Evolutionary conservation across 75 land plant genomes (phyloP).

Genomic region (Cryptomeria japonica): DNA sequence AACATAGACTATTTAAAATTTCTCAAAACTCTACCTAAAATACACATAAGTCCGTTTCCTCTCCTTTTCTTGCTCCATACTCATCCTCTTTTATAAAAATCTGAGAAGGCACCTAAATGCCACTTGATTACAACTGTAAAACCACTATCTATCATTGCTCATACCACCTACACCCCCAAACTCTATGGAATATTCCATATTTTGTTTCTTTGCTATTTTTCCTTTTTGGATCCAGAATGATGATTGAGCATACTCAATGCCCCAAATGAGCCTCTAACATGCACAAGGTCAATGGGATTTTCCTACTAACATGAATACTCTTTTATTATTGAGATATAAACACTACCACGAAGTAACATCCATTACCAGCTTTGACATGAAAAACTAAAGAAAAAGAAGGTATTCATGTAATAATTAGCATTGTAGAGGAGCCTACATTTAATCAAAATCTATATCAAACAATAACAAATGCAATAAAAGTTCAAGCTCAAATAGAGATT

Average conservation of each 20-base stretch:
- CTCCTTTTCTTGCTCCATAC: not conserved
- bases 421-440: not conserved
- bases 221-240: no score
- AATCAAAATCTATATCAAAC: not conserved
- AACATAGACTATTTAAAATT: no score
- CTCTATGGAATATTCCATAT: not conserved
- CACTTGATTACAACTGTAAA: not conserved
- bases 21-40: not conserved
- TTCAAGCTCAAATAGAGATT: not conserved
- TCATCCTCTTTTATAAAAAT: not conserved
- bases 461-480: conserved; percentile 2
- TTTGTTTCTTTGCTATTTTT: not conserved
- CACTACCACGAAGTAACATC: not conserved
- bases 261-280: not conserved
- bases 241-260: not conserved
- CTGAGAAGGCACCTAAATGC: not conserved
- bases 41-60: not conserved
- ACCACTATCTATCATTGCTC: not conserved
- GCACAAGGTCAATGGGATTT: not conserved
- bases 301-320: not conserved
- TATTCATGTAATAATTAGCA: not conserved
- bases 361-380: not conserved
- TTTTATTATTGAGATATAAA: not conserved
- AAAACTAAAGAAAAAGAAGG: not conserved
- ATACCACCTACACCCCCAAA: no score